Percentiles rank a stretch among this genome's conserved stretches.
phyloP scores from a whole-genome alignment of 495 filamentous ascomycete genomes.

The Penicillium riverlandense region DNA sequence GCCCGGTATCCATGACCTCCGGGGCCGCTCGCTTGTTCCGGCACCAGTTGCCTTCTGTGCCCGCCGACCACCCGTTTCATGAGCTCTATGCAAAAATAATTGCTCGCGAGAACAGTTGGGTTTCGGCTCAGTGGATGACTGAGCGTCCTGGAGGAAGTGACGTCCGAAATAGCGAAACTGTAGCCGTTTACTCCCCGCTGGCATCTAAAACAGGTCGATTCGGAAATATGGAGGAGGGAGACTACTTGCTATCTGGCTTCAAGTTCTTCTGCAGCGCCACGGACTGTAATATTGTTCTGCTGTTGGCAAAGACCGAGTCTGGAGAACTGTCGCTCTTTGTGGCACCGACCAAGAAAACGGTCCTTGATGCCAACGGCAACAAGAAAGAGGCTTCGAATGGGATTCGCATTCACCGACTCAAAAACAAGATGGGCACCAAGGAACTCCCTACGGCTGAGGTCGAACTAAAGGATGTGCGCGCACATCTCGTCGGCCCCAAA shows the following conservation, averaged over 20 bases:
- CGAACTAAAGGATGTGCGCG: constrained; percentile 53
- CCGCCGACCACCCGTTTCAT: constrained; percentile 36
- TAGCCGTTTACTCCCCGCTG: constrained; percentile 32
- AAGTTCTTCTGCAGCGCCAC: constrained; percentile 72
- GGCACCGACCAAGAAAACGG: constrained; percentile 48
- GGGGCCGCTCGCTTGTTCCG: constrained; percentile 55
- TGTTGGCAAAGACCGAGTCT: constrained; percentile 52
- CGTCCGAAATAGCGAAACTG: constrained; percentile 60
- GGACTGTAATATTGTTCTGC: constrained; percentile 57
- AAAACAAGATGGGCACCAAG: constrained; percentile 64
- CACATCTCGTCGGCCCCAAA: constrained; percentile 52
- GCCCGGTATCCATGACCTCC: constrained; percentile 62
- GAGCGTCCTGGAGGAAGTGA: constrained; percentile 66
- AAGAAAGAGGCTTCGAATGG: constrained; percentile 45
- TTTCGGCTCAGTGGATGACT: constrained; percentile 78
- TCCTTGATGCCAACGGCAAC: constrained; percentile 7
- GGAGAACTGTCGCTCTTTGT: constrained; percentile 55
- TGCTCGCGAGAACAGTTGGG: constrained; percentile 59
- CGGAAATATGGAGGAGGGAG: constrained; percentile 16
- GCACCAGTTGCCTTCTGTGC: constrained; percentile 33
- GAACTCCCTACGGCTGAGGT: constrained; percentile 65
- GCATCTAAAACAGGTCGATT: constrained; percentile 5
- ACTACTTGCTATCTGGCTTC: constrained; percentile 50
- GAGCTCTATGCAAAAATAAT: constrained; percentile 43
- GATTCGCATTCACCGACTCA: constrained; percentile 59